These are phyloP conservation scores for Trichomonas vaginalis DNA, from an alignment of 208 protist genomes.

Conservation along the genomic window DNA sequence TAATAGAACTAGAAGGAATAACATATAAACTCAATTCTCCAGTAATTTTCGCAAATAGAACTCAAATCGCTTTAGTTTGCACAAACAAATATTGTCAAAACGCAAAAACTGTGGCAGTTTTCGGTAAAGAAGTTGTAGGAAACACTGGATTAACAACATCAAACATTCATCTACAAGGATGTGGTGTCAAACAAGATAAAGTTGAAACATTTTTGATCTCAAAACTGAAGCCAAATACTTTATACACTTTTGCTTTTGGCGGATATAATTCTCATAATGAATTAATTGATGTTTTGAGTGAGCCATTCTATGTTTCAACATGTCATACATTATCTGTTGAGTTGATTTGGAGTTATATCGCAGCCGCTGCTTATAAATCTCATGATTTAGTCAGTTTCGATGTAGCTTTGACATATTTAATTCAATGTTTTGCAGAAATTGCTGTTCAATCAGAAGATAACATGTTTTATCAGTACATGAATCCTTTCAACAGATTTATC, in stretches of 20 bases:
- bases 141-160: not conserved
- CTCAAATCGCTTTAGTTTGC: not conserved
- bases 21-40: not conserved
- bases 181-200: not conserved
- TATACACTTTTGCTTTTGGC: not conserved
- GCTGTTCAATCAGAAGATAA: not conserved
- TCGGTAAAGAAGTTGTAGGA: not conserved
- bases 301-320: not conserved
- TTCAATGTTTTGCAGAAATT: not conserved
- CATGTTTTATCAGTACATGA: not conserved
- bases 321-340: not conserved
- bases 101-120: not conserved
- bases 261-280: not conserved
- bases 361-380: not conserved
- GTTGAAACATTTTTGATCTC: not conserved
- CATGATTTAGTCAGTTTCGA: not conserved
- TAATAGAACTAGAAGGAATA: not conserved
- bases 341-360: not conserved
- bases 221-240: not conserved
- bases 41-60: not conserved
- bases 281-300: not conserved
- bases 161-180: not conserved
- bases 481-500: not conserved
- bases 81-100: not conserved
- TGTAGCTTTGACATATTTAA: not conserved